Evolutionary conservation across 768 basidiomycete genomes (phyloP).

Genomic region (Mrakia gelida): DNA sequence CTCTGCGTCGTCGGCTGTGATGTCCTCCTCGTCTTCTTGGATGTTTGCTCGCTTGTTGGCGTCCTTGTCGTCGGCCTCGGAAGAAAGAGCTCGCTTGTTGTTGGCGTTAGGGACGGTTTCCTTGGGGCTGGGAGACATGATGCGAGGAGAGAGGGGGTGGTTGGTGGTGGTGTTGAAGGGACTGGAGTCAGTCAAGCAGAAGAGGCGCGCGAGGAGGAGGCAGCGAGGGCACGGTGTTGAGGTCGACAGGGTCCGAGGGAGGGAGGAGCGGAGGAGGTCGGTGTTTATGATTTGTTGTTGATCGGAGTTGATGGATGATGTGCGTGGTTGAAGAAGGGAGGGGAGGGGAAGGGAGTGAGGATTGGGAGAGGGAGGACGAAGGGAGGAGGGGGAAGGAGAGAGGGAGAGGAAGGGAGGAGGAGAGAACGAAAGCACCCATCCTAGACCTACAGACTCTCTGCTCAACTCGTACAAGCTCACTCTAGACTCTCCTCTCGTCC

Average conservation of each 20-base stretch:
- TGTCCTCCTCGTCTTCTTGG: slow-evolving; percentile 26
- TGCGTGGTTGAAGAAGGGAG: background rate
- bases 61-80: slow-evolving; percentile 16
- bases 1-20: slow-evolving; percentile 29
- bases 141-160: background rate
- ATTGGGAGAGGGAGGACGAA: background rate
- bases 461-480: background rate
- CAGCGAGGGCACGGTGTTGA: background rate
- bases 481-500: background rate
- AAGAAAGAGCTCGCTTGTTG: slow-evolving; percentile 31
- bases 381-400: background rate
- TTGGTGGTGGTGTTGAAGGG: background rate
- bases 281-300: background rate
- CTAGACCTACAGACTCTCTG: background rate
- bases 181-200: slow-evolving; percentile 1
- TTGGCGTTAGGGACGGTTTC: slow-evolving; percentile 37
- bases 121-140: slow-evolving; percentile 14
- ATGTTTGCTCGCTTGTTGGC: slow-evolving; percentile 25
- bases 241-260: background rate
- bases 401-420: background rate
- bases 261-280: background rate
- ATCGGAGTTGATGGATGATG: background rate
- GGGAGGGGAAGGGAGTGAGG: slow-evolving; percentile 14
- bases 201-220: background rate
- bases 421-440: slow-evolving; percentile 1